Conservation (phyloP, 495 filamentous ascomycete species). For the Neurospora terricola region DNA sequence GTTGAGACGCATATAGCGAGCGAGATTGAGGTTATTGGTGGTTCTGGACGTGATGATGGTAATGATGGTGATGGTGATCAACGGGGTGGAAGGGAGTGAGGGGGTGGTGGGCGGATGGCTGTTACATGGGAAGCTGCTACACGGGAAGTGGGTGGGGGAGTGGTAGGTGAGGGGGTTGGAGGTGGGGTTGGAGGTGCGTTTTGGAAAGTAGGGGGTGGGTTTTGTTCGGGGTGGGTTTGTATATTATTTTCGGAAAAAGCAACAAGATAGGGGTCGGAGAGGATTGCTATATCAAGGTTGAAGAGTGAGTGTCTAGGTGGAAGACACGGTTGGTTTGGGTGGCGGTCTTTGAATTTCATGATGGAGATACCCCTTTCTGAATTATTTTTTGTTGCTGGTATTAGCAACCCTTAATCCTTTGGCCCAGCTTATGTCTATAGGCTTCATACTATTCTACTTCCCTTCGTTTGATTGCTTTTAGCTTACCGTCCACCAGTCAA, state of each 20-base stretch:
- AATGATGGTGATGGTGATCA: neutral
- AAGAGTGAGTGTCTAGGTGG: neutral
- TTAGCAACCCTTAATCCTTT: neutral
- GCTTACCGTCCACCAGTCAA: neutral
- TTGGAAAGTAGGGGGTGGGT: neutral
- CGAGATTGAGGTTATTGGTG: neutral
- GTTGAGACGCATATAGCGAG: conserved; percentile 9
- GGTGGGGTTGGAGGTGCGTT: neutral
- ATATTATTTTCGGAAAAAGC: too few species aligned
- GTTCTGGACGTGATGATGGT: neutral
- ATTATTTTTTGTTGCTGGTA: neutral
- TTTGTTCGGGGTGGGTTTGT: neutral
- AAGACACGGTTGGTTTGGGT: neutral
- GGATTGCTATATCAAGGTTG: neutral
- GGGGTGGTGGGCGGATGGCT: neutral
- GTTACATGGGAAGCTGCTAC: neutral
- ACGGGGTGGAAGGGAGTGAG: neutral
- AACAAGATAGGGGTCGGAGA: neutral
- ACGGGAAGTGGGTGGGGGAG: neutral
- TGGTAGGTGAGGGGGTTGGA: neutral
- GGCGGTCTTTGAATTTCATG: neutral
- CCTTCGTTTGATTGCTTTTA: neutral
- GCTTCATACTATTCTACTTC: neutral
- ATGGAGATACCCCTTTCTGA: neutral
- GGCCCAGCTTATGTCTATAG: neutral